Percentiles rank a stretch among this genome's conserved stretches.
phyloP scores from a whole-genome alignment of 2,329 filamentous ascomycete species.

The Drechslerella stenobrocha region DNA sequence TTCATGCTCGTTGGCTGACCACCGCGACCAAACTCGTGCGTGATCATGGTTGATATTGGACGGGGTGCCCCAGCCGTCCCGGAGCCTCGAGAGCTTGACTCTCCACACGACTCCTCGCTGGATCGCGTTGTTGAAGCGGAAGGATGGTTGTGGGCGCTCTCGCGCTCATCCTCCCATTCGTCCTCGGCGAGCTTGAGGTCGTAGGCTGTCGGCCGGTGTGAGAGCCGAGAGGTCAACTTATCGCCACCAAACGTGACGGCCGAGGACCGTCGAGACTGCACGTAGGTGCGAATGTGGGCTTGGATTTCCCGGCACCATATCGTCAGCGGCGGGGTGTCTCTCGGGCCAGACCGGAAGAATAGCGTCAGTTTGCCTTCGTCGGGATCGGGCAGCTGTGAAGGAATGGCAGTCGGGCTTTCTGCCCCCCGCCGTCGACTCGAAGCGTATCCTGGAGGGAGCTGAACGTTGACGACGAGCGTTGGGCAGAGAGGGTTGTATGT shows the following conservation, averaged over 20 bases:
- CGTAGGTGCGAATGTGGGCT: slow-evolving; percentile 27
- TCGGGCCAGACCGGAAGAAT: slow-evolving; percentile 42
- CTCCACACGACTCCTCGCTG: slow-evolving; percentile 35
- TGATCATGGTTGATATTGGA: slow-evolving; percentile 39
- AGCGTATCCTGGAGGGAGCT: slow-evolving; percentile 15
- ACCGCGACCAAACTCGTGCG: slow-evolving; percentile 38
- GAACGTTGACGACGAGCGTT: slow-evolving; percentile 39
- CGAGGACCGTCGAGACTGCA: slow-evolving; percentile 36
- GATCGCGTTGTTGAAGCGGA: slow-evolving; percentile 32
- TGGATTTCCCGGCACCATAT: slow-evolving; percentile 47
- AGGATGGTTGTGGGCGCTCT: slow-evolving; percentile 6
- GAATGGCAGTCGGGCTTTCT: slow-evolving; percentile 32
- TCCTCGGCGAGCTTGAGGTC: slow-evolving; percentile 42
- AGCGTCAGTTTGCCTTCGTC: slow-evolving; percentile 46
- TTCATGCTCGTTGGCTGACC: slow-evolving; percentile 18
- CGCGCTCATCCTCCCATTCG: slow-evolving; percentile 43
- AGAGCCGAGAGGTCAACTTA: slow-evolving; percentile 18
- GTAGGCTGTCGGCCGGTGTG: slow-evolving; percentile 19
- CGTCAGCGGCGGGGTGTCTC: slow-evolving; percentile 34
- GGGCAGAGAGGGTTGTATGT: slow-evolving; percentile 46
- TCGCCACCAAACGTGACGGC: slow-evolving; percentile 44
- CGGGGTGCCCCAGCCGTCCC: slow-evolving; percentile 20
- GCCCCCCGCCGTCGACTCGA: slow-evolving; percentile 14
- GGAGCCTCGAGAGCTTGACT: slow-evolving; percentile 29
- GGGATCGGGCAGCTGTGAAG: slow-evolving; percentile 28